These are phyloP conservation scores for Boletus sp. DNA, from an alignment of 1,284 basidiomycete species.

Conservation along the genomic window DNA sequence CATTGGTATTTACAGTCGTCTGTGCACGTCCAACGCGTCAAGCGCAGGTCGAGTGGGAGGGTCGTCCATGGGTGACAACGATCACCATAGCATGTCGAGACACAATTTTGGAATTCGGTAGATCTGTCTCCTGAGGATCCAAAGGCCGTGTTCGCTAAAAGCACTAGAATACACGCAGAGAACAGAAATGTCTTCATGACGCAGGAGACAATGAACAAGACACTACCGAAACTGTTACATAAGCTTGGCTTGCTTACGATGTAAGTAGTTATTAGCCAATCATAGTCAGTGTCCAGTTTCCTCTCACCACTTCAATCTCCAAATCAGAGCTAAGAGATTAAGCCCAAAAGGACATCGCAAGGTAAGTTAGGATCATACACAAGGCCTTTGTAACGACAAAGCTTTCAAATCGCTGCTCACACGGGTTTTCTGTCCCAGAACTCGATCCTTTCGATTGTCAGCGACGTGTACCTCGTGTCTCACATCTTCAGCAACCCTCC, in stretches of 20 bases:
- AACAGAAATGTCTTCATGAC: conserved; percentile 16
- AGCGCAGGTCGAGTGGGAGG: conserved; percentile 47
- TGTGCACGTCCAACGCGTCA: conserved; percentile 74
- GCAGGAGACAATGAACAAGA: not conserved
- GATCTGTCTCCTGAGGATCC: conserved; percentile 63
- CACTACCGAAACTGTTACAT: conserved; percentile 8
- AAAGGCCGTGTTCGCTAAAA: conserved; percentile 10
- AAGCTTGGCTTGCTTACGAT: conserved; percentile 6
- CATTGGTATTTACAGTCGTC: conserved; percentile 91
- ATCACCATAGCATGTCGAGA: conserved; percentile 41
- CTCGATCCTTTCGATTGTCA: not conserved
- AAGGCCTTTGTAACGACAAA: too few relatives aligned
- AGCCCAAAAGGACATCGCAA: not conserved
- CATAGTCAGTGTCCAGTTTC: too few relatives aligned
- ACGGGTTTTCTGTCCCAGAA: not conserved
- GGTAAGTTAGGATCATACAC: not conserved
- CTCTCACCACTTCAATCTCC: not conserved
- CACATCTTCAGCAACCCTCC: not conserved
- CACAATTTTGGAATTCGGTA: conserved; percentile 53
- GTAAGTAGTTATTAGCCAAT: too few relatives aligned
- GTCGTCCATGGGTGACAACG: conserved; percentile 33
- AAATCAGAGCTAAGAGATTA: not conserved
- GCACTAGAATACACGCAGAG: conserved; percentile 10
- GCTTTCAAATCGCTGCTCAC: not conserved
- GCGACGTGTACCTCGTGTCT: not conserved